Conservation (phyloP, 2,329 filamentous ascomycete genomes). For the Lizonia empirigonia region DNA sequence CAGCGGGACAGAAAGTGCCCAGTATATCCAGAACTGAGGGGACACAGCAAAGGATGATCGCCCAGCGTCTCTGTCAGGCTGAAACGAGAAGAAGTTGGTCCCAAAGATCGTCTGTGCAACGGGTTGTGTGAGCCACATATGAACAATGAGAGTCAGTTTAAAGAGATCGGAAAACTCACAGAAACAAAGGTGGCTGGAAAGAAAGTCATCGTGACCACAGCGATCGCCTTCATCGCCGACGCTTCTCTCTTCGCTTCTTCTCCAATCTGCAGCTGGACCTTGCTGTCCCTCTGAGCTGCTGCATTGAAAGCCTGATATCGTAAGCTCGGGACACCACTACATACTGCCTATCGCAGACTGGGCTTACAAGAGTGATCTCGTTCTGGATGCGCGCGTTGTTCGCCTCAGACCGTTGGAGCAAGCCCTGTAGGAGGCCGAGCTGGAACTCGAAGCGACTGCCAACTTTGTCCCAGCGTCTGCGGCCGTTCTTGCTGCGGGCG, state of each 20-base stretch:
- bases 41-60: constrained; percentile 8
- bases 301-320: constrained; percentile 20
- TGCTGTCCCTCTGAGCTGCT: constrained; percentile 26
- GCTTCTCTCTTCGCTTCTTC: constrained; percentile 27
- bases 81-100: not conserved
- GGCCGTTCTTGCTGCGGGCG: too few relatives aligned
- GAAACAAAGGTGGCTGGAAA: constrained; percentile 14
- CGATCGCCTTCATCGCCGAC: constrained; percentile 30
- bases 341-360: not conserved
- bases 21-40: constrained; percentile 24
- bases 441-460: too few relatives aligned
- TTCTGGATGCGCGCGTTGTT: constrained; percentile 1
- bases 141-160: too few relatives aligned
- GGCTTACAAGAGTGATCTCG: not conserved
- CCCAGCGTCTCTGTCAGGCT: not conserved
- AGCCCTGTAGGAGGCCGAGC: not conserved
- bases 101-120: not conserved
- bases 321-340: constrained; percentile 6
- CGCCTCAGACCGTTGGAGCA: not conserved
- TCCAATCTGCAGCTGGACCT: constrained; percentile 23
- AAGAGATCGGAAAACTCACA: not conserved
- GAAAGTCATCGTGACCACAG: constrained; percentile 30
- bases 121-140: too few relatives aligned
- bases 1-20: constrained; percentile 21
- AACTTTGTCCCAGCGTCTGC: too few relatives aligned